These are phyloP conservation scores for Syzygium syzygioides DNA, from an alignment of 441 rosid genomes.

Conservation along the genomic window DNA sequence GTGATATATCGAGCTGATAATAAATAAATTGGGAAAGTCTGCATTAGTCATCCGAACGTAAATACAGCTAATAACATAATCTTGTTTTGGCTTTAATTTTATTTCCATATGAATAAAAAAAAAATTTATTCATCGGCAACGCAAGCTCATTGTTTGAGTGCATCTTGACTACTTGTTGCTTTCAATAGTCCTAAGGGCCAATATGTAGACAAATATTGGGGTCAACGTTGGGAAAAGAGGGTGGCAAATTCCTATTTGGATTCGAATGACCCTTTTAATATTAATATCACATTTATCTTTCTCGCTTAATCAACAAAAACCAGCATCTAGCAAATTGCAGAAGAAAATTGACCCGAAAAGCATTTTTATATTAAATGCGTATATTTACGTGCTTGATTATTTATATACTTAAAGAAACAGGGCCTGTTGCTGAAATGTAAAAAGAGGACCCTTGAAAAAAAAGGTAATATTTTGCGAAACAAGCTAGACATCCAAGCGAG, in stretches of 20 bases:
- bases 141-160: background rate
- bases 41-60: background rate
- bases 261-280: background rate
- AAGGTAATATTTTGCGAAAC: background rate
- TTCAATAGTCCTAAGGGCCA: background rate
- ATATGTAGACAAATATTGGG: background rate
- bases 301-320: background rate
- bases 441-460: background rate
- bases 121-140: background rate
- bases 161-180: background rate
- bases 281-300: background rate
- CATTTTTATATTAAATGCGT: background rate
- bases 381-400: background rate
- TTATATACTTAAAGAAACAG: background rate
- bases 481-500: background rate
- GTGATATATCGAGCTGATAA: rapidly evolving
- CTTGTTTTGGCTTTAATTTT: background rate
- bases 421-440: background rate
- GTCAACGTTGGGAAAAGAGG: background rate
- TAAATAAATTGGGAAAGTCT: background rate
- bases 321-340: background rate
- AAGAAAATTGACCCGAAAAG: background rate
- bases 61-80: background rate
- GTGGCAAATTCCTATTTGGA: background rate
- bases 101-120: background rate